Base-by-base conservation (phyloP, 192 early-diverging fungal species). In the Backusella liffmaniae region DNA sequence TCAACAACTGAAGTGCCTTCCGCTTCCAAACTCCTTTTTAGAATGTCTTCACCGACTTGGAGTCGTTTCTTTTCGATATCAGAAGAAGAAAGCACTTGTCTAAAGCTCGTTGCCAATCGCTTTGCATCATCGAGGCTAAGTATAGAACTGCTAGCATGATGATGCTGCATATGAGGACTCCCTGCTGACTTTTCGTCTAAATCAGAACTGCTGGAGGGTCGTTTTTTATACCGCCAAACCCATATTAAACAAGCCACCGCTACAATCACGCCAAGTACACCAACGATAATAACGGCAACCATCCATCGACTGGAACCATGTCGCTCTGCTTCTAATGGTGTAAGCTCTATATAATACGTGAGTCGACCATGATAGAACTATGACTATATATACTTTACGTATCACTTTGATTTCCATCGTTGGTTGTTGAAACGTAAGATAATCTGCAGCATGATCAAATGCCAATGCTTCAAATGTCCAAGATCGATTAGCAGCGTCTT, bases 161-260 rank as follows among this genome's bases (percentile, higher is more conserved):
- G 56, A 26, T 62, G 56, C 56, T 62, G 56, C 56, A 62, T 62
- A 62, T 62, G 8, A 12, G 56, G 56, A 62, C 21, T 62, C 56
- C 56, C 56, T 62, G 56, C 56, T 62, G 56, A 62, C 56, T 62
- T 62, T 62, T 62, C 56, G 26, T 62, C 56, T 62, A 62, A 62
- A 62, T 62, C 56, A 26, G 23, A 62, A 62, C 56, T 29, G 3
- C 10, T 29, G 0, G 23, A 62, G 26, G 8, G 56, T 62, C 56
- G 56, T 10, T 62, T 62, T 62, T 62, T 62, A 62, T 62, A 23
- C 23, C 56, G 56, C 56, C 56, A 62, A 29, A 62, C 13, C 56
- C 56, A 62, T 62, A 62, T 12, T 62, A 62, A 29, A 62, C 56
- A 62, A 62, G 56, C 56, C 21, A 62, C 56, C 7, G 56, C 56